A percentile compares a stretch with the other conserved stretches of the same genome.
These are phyloP conservation scores for Plantago major DNA, from an alignment of 257 asterid species.

Conservation along the genomic window DNA sequence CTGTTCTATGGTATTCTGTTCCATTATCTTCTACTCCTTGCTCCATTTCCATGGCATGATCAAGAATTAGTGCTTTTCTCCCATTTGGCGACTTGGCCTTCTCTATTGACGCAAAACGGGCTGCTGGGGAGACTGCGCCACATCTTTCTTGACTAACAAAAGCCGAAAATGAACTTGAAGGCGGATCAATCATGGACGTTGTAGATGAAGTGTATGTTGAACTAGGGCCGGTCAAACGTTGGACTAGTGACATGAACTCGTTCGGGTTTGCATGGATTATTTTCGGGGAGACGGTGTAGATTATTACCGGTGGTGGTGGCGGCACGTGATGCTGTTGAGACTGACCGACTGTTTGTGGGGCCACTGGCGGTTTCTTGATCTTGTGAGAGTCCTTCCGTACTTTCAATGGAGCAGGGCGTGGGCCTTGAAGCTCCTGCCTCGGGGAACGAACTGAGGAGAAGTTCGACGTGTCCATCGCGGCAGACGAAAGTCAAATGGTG, in stretches of 20 bases:
- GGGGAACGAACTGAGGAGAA: slow-evolving; percentile 50
- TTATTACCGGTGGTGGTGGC: slow-evolving; percentile 81
- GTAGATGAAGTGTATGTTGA: slow-evolving; percentile 26
- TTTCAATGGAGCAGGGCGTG: slow-evolving; percentile 78
- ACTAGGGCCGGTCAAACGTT: slow-evolving; percentile 73
- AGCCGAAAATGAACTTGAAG: slow-evolving; percentile 14
- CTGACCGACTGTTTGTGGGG: slow-evolving; percentile 27
- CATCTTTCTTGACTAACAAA: slow-evolving; percentile 21
- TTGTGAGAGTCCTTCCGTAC: slow-evolving; percentile 82
- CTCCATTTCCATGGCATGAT: slow-evolving; percentile 19
- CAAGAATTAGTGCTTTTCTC: slow-evolving; percentile 21
- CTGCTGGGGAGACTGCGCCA: slow-evolving; percentile 73
- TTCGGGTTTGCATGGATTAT: slow-evolving; percentile 90
- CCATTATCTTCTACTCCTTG: slow-evolving; percentile 35
- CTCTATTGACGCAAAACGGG: slow-evolving; percentile 75
- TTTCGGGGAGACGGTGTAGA: slow-evolving; percentile 91
- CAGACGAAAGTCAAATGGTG: background rate
- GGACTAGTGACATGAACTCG: slow-evolving; percentile 96
- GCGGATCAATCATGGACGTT: background rate
- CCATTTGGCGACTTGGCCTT: slow-evolving; percentile 40
- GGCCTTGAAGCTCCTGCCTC: slow-evolving; percentile 71
- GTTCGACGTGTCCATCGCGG: slow-evolving; percentile 46
- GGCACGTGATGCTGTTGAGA: slow-evolving; percentile 31
- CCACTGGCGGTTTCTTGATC: slow-evolving; percentile 73
- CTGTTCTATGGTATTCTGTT: slow-evolving; percentile 32